Percentiles rank a stretch among this genome's conserved stretches.
These are phyloP conservation scores for Discostella pseudostelligera DNA, from an alignment of 108 stramenopile genomes.

Conservation along the genomic window DNA sequence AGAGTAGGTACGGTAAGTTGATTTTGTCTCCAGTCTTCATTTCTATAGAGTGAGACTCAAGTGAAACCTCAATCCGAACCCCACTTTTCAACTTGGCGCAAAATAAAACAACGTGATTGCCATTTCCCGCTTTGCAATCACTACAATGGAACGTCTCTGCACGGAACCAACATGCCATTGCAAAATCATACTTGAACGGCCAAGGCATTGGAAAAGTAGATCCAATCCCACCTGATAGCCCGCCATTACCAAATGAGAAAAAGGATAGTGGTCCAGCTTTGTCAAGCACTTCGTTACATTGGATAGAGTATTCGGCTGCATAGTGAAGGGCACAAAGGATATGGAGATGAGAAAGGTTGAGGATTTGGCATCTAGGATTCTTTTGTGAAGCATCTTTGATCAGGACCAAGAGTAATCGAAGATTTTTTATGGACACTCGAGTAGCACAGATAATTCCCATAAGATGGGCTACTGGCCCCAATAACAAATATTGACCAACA, in stretches of 20 bases:
- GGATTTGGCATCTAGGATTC: constrained; percentile 3
- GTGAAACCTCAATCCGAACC: constrained; percentile 57
- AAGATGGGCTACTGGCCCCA: constrained; percentile 57
- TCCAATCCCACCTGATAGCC: constrained; percentile 38
- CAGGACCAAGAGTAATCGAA: constrained; percentile 49
- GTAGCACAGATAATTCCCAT: constrained; percentile 56
- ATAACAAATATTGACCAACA: constrained; percentile 28
- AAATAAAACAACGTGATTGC: constrained; percentile 41
- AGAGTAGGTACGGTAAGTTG: too few species aligned
- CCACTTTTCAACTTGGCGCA: constrained; percentile 46
- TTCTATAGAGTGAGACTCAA: constrained; percentile 38
- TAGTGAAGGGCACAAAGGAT: constrained; percentile 54
- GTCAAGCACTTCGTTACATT: constrained; percentile 43
- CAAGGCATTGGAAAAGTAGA: constrained; percentile 45
- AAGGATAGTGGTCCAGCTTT: constrained; percentile 58
- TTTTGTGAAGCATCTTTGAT: constrained; percentile 11
- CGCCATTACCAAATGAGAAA: constrained; percentile 56
- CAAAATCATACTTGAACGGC: constrained; percentile 83
- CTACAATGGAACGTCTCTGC: constrained; percentile 53
- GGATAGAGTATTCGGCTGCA: constrained; percentile 59
- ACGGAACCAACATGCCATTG: constrained; percentile 78
- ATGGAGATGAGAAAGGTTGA: constrained; percentile 38
- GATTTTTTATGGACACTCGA: constrained; percentile 43
- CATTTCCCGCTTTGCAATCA: neutral
- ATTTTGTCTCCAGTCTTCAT: constrained; percentile 3